Percentiles rank a stretch among this genome's conserved stretches.
Conservation (phyloP, 495 filamentous ascomycete species). For the Aspergillus sclerotiicarbonarius region DNA sequence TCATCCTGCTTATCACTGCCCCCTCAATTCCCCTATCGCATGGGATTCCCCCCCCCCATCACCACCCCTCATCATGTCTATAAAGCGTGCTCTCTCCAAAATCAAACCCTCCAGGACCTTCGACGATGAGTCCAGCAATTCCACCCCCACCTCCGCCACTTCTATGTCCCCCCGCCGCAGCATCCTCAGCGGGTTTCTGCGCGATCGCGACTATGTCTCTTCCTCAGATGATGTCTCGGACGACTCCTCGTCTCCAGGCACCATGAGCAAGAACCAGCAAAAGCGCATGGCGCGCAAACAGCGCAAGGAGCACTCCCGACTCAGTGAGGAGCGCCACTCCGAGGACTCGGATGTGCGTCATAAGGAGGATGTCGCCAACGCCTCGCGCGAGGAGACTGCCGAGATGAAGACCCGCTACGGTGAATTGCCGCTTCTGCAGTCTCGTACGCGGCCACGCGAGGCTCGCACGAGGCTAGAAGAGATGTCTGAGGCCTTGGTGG, state of each 20-base stretch:
- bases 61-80: constrained; percentile 36
- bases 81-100: constrained; percentile 46
- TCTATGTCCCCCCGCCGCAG: constrained; percentile 38
- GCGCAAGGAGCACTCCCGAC: constrained; percentile 46
- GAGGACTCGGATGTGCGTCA: constrained; percentile 45
- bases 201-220: constrained; percentile 40
- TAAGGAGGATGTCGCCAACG: constrained; percentile 43
- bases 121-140: constrained; percentile 26
- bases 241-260: constrained; percentile 33
- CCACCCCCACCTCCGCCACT: constrained; percentile 19
- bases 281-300: constrained; percentile 47
- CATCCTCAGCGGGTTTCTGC: constrained; percentile 41
- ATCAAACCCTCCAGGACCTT: constrained; percentile 26
- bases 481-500: constrained; percentile 56
- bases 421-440: constrained; percentile 53
- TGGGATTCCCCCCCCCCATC: not conserved
- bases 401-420: constrained; percentile 63
- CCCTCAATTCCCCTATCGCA: constrained; percentile 1
- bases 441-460: constrained; percentile 34
- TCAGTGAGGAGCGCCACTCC: constrained; percentile 51
- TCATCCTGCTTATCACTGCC: not conserved
- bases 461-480: constrained; percentile 48
- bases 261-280: constrained; percentile 53
- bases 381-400: constrained; percentile 36
- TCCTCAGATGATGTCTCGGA: constrained; percentile 51